phyloP scores from a whole-genome alignment of 2,329 filamentous ascomycete species.

The Cordyceps cicadae region DNA sequence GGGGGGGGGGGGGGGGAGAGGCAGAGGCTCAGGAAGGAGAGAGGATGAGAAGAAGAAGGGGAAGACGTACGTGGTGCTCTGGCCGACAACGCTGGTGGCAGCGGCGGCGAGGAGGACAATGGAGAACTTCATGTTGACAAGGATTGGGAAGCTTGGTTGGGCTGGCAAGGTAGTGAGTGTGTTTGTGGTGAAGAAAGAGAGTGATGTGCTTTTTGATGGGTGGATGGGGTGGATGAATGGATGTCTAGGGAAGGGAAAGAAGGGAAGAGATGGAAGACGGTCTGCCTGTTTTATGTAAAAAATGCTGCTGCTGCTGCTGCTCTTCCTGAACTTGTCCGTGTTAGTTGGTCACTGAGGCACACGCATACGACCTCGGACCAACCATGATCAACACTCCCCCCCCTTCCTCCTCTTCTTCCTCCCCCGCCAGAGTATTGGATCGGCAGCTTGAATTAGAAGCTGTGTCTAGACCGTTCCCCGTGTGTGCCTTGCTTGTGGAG shows the following conservation, averaged over 20 bases:
- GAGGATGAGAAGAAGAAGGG: background rate
- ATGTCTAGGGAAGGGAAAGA: background rate
- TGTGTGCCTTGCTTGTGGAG: background rate
- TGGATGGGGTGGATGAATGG: too few relatives aligned
- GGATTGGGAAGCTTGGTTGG: background rate
- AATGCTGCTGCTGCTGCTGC: background rate
- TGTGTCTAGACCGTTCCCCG: constrained; percentile 1
- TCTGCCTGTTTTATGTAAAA: background rate
- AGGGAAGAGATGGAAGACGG: background rate
- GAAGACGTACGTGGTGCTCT: background rate
- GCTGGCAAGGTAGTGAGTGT: background rate
- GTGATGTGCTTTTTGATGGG: background rate
- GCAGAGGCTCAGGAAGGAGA: too few relatives aligned
- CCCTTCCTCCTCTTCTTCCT: background rate
- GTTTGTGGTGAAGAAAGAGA: background rate
- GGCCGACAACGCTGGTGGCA: background rate
- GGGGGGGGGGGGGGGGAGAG: background rate
- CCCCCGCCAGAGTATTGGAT: background rate
- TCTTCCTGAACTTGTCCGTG: background rate
- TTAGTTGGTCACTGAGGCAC: background rate
- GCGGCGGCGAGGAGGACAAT: background rate
- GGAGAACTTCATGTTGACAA: constrained; percentile 3
- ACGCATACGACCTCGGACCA: background rate
- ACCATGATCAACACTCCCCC: background rate
- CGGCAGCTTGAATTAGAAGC: background rate